phyloP scores from a whole-genome alignment of 78 protist genomes.

The Capsaspora owczarzaki region DNA sequence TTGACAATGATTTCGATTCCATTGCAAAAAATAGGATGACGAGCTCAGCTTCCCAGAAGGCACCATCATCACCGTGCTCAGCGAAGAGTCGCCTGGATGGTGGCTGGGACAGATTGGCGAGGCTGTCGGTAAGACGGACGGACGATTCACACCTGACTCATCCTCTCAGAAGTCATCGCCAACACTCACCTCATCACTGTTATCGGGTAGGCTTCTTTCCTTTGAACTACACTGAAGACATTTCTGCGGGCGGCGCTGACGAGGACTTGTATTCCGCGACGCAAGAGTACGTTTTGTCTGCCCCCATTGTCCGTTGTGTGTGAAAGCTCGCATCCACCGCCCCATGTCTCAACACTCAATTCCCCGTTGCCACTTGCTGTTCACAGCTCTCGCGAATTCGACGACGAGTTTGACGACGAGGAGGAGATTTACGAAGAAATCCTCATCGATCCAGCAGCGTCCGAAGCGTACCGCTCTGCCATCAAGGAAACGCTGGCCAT shows the following conservation, averaged over 20 bases:
- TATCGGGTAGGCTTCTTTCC: not conserved
- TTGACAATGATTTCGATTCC: no score
- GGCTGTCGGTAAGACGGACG: no score
- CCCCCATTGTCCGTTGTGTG: no score
- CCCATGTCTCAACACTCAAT: no score
- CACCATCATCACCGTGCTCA: not conserved
- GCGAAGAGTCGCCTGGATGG: not conserved
- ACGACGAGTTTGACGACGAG: not conserved
- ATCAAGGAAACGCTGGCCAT: not conserved
- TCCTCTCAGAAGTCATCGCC: no score
- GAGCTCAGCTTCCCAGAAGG: not conserved
- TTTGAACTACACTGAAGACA: not conserved
- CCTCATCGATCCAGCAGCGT: no score
- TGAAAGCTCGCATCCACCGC: no score
- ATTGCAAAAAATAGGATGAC: not conserved
- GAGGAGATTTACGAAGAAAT: no score
- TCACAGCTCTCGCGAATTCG: not conserved
- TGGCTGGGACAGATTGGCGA: not conserved
- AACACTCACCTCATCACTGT: no score
- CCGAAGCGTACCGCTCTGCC: not conserved
- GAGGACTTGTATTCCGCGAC: not conserved
- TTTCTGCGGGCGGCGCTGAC: not conserved
- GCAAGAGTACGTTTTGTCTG: not conserved
- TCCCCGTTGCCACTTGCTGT: no score
- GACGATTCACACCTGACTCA: no score